Evolutionary conservation across 2,329 filamentous ascomycete genomes (phyloP), one percentile per base, ranked within the genome.

Genomic region (Drechmeria coniospora): DNA sequence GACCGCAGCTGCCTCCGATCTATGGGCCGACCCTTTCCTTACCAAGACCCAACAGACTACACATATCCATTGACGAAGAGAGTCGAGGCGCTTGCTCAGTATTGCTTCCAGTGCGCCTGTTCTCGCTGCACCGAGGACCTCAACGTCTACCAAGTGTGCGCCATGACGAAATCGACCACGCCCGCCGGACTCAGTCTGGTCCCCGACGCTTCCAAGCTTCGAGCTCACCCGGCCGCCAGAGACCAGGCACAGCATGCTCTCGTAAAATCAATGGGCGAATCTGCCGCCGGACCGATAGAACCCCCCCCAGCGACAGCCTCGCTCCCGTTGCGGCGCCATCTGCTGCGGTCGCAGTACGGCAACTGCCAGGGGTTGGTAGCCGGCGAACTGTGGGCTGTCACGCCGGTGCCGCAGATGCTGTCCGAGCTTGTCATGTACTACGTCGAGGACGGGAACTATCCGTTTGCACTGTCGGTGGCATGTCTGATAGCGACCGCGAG

Each of bases 21-120:
- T 31, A 12, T 37, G 24, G 15, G 21, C 13, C 23, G 5, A 22
- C 15, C 6, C 18, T 20, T 20, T 20, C 18, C 18, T 20, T 6
- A 20, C 20, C 10, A 21, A 21, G 6, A 21, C 5, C 5, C 20
- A 9, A 25, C 12, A 70, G 67, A 70, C 32, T 58, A 56, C 34
- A 63, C 58, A 3, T 47, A 56, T 25, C 61, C 63, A 5, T 51
- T 54, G 15, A 33, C 47, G 2, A 50, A 50, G 23, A 56, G 68
- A 26, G 53, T 49, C 27, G 37, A 54, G 26, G 53, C 54, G 0
- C 50, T 73, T 5, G 41, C 43, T 15, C 49, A 55, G 8, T 74
- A 72, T 40, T 57, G 61, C 37, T 74, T 74, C 36, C 38, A 49
- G 6, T 74, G 68, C 38, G 35, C 31, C 13, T 74, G 68, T 32